Conservation (phyloP, 176 grass and related monocot species). For the Puccinellia tenuiflora region DNA sequence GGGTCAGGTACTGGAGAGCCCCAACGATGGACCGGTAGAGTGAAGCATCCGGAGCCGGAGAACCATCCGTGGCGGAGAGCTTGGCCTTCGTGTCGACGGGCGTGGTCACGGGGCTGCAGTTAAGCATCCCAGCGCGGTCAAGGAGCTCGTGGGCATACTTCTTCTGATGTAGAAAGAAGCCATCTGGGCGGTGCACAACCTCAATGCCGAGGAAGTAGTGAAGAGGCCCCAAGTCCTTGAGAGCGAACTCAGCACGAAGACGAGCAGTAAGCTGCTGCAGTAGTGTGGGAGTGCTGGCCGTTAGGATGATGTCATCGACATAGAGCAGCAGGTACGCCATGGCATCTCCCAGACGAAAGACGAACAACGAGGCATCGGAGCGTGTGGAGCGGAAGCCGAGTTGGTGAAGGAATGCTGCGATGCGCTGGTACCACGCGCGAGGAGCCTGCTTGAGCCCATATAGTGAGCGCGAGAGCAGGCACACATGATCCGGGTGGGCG, state of each 20-base stretch:
- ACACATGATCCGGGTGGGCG: background rate
- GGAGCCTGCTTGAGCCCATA: background rate
- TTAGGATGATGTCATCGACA: no score
- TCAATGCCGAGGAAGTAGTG: background rate
- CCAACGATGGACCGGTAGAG: background rate
- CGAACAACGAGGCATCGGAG: background rate
- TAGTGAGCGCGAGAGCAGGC: background rate
- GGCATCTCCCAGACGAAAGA: background rate
- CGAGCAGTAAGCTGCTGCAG: no score
- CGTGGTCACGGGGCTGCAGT: background rate
- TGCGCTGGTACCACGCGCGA: background rate
- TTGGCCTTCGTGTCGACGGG: background rate
- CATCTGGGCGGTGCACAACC: background rate
- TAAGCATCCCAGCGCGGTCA: background rate
- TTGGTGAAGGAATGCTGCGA: background rate
- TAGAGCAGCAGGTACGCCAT: no score
- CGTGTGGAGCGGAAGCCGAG: background rate
- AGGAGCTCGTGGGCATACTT: background rate
- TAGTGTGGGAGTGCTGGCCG: no score
- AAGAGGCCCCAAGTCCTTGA: background rate
- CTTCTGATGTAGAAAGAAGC: background rate
- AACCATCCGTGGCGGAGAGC: background rate
- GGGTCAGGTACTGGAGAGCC: background rate
- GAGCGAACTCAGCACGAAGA: no score
- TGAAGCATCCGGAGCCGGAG: background rate